Conservation (phyloP, 495 filamentous ascomycete species). For the Hypoxylon rickii region DNA sequence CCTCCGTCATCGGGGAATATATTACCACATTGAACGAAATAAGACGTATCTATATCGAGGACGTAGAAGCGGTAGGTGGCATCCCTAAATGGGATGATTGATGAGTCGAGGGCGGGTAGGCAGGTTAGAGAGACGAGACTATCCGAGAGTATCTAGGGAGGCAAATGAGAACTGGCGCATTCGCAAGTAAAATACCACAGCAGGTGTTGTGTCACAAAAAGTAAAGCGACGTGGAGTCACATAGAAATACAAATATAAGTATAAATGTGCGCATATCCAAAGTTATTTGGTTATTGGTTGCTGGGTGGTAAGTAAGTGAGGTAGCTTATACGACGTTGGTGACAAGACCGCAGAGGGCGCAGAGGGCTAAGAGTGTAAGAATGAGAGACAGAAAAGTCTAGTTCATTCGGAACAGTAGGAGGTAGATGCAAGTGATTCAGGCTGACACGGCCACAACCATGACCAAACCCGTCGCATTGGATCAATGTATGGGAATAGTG, state of each 20-base stretch:
- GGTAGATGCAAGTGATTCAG: conserved; percentile 8
- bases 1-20: conserved; percentile 4
- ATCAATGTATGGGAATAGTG: background rate
- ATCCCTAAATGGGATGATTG: conserved; percentile 17
- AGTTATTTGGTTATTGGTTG: background rate
- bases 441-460: conserved; percentile 14
- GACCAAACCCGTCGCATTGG: background rate
- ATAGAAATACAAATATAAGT: background rate
- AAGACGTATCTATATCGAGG: conserved; percentile 2
- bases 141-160: conserved; percentile 16
- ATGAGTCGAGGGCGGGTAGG: too few relatives aligned
- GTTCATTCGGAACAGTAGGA: conserved; percentile 12
- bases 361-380: too few relatives aligned
- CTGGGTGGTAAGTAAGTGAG: conserved; percentile 8
- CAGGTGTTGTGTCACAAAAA: conserved; percentile 31
- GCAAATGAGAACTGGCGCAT: conserved; percentile 14
- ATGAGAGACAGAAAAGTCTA: too few relatives aligned
- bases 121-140: conserved; percentile 6
- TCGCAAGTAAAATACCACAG: conserved; percentile 29
- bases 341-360: too few relatives aligned
- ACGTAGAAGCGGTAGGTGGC: conserved; percentile 9
- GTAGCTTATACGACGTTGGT: background rate
- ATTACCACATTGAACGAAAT: conserved; percentile 8
- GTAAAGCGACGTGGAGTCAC: conserved; percentile 29
- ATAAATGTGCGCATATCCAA: background rate